These are phyloP conservation scores for Aureobasidium sp. DNA, from an alignment of 2,329 filamentous ascomycete genomes.

Conservation along the genomic window DNA sequence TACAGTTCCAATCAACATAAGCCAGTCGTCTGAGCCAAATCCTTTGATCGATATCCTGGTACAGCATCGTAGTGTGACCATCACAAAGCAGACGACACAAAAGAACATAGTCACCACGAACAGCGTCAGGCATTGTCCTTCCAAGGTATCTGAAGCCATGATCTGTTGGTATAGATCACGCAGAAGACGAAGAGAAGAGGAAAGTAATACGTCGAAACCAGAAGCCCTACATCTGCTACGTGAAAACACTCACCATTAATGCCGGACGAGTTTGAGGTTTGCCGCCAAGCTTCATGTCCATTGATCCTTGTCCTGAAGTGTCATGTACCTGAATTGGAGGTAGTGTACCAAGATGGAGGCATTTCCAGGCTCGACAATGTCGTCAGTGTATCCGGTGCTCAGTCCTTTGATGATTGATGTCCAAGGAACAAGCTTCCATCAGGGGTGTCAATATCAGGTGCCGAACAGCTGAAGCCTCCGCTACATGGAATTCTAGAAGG, in stretches of 20 bases:
- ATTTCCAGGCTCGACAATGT: background rate
- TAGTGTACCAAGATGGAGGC: background rate
- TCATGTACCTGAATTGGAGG: background rate
- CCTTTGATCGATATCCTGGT: constrained; percentile 3
- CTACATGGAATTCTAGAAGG: background rate
- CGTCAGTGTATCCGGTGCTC: background rate
- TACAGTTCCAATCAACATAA: constrained; percentile 8
- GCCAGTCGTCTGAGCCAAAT: constrained; percentile 10
- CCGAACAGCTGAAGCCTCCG: background rate
- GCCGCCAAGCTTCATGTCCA: background rate
- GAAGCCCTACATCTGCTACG: background rate
- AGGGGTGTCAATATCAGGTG: too few relatives aligned
- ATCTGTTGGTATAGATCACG: background rate
- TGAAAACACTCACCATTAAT: background rate
- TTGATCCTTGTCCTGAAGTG: background rate
- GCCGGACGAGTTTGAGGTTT: background rate
- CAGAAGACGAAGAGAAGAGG: background rate
- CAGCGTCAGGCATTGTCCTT: background rate
- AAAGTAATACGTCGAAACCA: background rate
- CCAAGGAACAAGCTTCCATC: background rate
- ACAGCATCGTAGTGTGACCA: constrained; percentile 4
- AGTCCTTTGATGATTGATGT: background rate
- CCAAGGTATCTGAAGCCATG: background rate
- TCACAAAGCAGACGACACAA: background rate
- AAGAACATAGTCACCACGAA: background rate